phyloP scores from a whole-genome alignment of 805 yeast genomes.

The Candida krabiensis region DNA sequence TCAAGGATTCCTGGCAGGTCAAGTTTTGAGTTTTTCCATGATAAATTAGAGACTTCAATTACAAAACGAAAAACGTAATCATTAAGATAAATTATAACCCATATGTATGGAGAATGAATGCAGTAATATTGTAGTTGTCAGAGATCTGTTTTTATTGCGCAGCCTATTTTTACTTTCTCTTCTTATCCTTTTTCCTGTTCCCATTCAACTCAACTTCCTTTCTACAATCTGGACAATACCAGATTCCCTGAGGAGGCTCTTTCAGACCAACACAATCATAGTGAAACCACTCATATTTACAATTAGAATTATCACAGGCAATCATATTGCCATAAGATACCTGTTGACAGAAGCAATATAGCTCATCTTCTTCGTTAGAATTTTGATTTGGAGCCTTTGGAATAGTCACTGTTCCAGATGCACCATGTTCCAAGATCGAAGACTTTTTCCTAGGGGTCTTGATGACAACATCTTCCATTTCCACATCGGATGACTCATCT shows the following conservation, averaged over 20 bases:
- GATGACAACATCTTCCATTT: constrained; percentile 18
- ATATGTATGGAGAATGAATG: no score
- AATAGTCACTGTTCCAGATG: constrained; percentile 28
- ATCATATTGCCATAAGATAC: constrained; percentile 78
- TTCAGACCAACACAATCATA: constrained; percentile 85
- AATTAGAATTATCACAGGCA: constrained; percentile 61
- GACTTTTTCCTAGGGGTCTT: constrained; percentile 16
- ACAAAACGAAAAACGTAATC: no score
- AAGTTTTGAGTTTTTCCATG: constrained; percentile 5
- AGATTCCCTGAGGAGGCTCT: constrained; percentile 91
- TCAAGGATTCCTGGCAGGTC: constrained; percentile 51
- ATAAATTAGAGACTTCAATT: no score
- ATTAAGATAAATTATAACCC: no score
- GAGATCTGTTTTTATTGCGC: no score
- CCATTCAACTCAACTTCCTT: constrained; percentile 29
- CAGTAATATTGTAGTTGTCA: no score
- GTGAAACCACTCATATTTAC: constrained; percentile 64
- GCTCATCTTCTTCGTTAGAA: constrained; percentile 62
- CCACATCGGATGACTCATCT: constrained; percentile 22
- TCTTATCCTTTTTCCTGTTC: constrained; percentile 26
- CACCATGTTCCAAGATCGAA: constrained; percentile 24
- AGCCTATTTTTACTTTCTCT: constrained; percentile 16
- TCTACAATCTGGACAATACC: constrained; percentile 93
- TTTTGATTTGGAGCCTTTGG: constrained; percentile 24
- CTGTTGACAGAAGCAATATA: constrained; percentile 91